A percentile compares a stretch with the other conserved stretches of the same genome.
Conservation (phyloP, 139 green algal species). For the Mesotaenium endlicherianum region DNA sequence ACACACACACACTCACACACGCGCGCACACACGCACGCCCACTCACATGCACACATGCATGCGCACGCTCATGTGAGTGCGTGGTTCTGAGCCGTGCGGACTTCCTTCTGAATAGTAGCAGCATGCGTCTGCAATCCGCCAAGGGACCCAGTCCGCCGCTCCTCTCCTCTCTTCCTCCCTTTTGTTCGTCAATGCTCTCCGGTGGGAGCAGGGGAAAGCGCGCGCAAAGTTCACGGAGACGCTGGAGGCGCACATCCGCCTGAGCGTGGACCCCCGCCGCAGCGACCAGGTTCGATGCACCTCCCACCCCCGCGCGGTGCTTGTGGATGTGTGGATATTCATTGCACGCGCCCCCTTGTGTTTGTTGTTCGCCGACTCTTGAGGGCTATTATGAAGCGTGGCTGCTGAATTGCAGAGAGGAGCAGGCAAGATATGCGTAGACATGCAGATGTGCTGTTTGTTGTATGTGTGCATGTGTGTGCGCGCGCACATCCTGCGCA, state of each 20-base stretch:
- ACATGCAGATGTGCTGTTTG: too few species aligned
- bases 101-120: background rate
- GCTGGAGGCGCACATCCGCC: constrained; percentile 33
- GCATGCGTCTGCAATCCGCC: background rate
- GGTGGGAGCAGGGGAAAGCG: constrained; percentile 7
- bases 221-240: constrained; percentile 50
- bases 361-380: background rate
- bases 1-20: too few species aligned
- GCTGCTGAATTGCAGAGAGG: too few species aligned
- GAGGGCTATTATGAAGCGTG: too few species aligned
- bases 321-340: constrained; percentile 1
- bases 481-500: too few species aligned
- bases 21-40: too few species aligned
- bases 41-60: too few species aligned
- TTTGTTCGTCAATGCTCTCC: background rate
- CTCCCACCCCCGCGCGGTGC: background rate
- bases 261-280: constrained; percentile 35
- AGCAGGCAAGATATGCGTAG: too few species aligned
- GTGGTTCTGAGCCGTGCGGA: too few species aligned
- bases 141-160: background rate
- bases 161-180: background rate
- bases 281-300: constrained; percentile 36
- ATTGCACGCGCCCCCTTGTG: background rate
- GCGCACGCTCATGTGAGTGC: too few species aligned
- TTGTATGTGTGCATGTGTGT: too few species aligned